phyloP scores from a whole-genome alignment of 345 rosid genomes.

The Arabidopsis arenosa region DNA sequence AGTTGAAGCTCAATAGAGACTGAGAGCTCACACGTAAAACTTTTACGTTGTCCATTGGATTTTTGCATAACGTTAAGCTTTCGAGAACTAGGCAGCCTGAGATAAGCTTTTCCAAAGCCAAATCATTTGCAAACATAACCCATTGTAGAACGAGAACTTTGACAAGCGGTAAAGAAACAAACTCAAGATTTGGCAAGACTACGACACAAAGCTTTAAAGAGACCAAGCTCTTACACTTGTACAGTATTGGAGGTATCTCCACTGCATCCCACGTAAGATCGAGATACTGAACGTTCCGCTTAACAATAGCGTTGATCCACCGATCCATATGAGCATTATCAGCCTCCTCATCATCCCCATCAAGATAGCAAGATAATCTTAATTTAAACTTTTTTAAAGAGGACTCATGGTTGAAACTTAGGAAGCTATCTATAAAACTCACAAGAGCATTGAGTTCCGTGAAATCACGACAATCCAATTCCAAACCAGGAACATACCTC shows the following conservation, averaged over 20 bases:
- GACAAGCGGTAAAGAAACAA: not conserved
- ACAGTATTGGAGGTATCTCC: not conserved
- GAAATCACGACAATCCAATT: not conserved
- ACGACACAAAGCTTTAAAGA: not conserved
- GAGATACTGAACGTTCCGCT: conserved; percentile 1
- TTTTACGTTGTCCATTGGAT: not conserved
- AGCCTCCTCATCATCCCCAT: not conserved
- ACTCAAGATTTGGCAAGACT: not conserved
- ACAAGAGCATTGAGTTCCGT: not conserved
- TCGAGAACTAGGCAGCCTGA: not conserved
- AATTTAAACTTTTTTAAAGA: not conserved
- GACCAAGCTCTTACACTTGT: conserved; percentile 6
- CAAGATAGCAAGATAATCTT: not conserved
- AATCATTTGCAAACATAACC: not conserved
- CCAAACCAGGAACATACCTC: not conserved
- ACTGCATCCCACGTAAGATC: not conserved
- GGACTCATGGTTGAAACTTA: not conserved
- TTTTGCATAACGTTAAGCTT: not conserved
- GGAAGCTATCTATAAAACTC: not conserved
- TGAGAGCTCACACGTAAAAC: not conserved
- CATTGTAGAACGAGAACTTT: not conserved
- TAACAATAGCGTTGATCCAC: not conserved
- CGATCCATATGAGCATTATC: not conserved
- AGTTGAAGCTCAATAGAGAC: not conserved
- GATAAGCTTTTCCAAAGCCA: not conserved